Evolutionary conservation across 768 basidiomycete genomes (phyloP).

Genomic region (Collybiopsis luxurians): DNA sequence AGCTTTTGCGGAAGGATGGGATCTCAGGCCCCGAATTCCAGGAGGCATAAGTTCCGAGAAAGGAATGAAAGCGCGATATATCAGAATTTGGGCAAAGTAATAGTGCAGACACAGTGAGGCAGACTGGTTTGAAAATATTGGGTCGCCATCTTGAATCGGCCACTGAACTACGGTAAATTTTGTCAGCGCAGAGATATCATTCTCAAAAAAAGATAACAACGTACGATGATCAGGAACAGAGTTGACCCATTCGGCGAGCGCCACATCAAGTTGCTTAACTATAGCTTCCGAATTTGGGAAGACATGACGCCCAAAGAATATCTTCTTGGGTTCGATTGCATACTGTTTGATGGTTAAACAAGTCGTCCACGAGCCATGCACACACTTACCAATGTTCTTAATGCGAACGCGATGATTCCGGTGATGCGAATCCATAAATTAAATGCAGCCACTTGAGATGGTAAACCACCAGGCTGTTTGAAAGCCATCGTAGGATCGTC

Average conservation of each 20-base stretch:
- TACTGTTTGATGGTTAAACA: conserved; percentile 42
- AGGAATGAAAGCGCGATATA: conserved; percentile 69
- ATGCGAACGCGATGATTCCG: conserved; percentile 65
- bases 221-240: conserved; percentile 65
- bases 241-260: conserved; percentile 71
- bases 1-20: background rate
- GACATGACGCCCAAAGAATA: conserved; percentile 49
- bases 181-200: conserved; percentile 1
- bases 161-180: conserved; percentile 46
- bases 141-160: conserved; percentile 50
- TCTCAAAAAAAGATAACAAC: conserved; percentile 18
- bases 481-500: conserved; percentile 50
- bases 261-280: conserved; percentile 63
- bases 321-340: conserved; percentile 64
- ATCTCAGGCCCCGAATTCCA: conserved; percentile 3
- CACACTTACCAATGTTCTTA: conserved; percentile 59
- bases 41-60: background rate
- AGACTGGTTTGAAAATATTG: conserved; percentile 52
- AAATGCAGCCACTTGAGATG: conserved; percentile 59
- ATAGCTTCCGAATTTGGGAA: conserved; percentile 55
- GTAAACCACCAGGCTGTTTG: conserved; percentile 62
- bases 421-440: conserved; percentile 63
- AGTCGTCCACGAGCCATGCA: background rate
- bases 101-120: conserved; percentile 57
- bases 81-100: conserved; percentile 60